phyloP scores from a whole-genome alignment of 2,329 filamentous ascomycete species.

The Penicillium brasilianum region DNA sequence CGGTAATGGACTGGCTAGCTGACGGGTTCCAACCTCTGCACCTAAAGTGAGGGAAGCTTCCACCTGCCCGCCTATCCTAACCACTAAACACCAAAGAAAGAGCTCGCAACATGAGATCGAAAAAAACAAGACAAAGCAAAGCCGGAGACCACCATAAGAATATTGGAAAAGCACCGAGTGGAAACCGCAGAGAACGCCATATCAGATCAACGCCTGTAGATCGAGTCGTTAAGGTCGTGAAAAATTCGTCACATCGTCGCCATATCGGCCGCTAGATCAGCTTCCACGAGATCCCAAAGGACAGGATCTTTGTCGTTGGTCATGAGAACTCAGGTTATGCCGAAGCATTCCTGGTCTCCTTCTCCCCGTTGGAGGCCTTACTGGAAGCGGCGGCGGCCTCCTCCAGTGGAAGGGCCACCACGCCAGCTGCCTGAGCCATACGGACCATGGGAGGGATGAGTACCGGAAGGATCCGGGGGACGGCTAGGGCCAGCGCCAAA shows the following conservation, averaged over 20 bases:
- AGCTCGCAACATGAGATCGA: neutral
- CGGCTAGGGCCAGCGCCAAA: neutral
- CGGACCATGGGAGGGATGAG: neutral
- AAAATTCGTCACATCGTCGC: neutral
- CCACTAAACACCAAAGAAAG: neutral
- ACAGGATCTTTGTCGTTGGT: neutral
- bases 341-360: neutral
- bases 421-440: neutral
- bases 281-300: neutral
- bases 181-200: neutral
- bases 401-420: neutral
- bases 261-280: neutral
- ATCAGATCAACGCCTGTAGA: neutral
- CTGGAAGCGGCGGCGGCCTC: neutral
- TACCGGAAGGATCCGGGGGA: neutral
- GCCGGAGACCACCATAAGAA: neutral
- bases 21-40: too few relatives aligned
- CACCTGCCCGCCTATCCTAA: neutral
- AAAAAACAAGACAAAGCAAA: neutral
- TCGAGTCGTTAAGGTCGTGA: neutral
- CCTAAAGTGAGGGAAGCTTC: neutral
- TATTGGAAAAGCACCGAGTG: neutral
- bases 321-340: conserved; percentile 1
- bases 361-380: neutral
- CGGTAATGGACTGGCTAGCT: neutral